These are phyloP conservation scores for Peltaster fructicola DNA, from an alignment of 2,329 filamentous ascomycete species.

Conservation along the genomic window DNA sequence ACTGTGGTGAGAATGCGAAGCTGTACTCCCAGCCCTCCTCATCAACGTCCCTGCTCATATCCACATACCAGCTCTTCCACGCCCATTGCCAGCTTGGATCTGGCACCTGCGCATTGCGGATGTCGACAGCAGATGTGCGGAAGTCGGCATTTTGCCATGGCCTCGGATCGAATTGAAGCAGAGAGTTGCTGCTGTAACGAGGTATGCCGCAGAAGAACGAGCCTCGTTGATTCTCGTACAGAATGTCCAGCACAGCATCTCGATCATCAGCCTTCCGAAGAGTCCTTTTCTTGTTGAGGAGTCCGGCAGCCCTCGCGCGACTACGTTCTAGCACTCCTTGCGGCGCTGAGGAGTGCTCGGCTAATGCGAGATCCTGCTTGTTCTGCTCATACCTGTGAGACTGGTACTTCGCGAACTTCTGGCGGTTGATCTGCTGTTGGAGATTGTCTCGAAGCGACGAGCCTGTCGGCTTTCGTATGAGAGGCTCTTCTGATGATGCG, in stretches of 20 bases:
- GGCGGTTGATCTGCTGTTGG: slow-evolving; percentile 15
- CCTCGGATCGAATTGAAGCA: slow-evolving; percentile 70
- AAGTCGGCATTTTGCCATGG: slow-evolving; percentile 58
- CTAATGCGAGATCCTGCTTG: too few species aligned
- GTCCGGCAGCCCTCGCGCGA: slow-evolving; percentile 11
- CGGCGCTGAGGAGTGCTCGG: slow-evolving; percentile 8
- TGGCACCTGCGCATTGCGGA: slow-evolving; percentile 75
- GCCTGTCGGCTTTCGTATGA: too few species aligned
- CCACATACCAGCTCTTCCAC: slow-evolving; percentile 53
- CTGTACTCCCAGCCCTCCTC: slow-evolving; percentile 95
- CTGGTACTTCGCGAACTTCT: slow-evolving; percentile 20
- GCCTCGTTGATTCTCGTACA: slow-evolving; percentile 92
- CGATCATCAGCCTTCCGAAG: slow-evolving; percentile 18
- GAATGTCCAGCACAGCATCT: slow-evolving; percentile 52
- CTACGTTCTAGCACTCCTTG: slow-evolving; percentile 15
- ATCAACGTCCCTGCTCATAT: slow-evolving; percentile 68
- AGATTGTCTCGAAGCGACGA: slow-evolving; percentile 11
- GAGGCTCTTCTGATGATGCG: too few species aligned
- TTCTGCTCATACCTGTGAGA: slow-evolving; percentile 16
- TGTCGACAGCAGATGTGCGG: slow-evolving; percentile 45
- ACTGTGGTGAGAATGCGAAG: slow-evolving; percentile 51
- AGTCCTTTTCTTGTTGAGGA: slow-evolving; percentile 17
- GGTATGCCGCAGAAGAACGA: slow-evolving; percentile 76
- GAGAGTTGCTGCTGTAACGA: slow-evolving; percentile 71
- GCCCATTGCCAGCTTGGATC: slow-evolving; percentile 93